These are phyloP conservation scores for Cucumis cinereus DNA, from an alignment of 306 rosid species.

Conservation along the genomic window DNA sequence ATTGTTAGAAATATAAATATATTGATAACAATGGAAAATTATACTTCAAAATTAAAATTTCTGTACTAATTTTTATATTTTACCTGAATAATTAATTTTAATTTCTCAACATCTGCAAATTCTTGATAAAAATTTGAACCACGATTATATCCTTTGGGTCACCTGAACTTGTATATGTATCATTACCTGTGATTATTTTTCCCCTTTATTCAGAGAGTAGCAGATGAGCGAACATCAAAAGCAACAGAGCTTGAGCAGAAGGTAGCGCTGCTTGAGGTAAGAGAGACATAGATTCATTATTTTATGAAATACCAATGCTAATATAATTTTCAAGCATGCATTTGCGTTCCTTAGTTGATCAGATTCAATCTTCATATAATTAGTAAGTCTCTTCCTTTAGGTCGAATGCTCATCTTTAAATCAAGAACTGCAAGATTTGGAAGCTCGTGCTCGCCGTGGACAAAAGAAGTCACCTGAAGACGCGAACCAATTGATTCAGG, in stretches of 20 bases:
- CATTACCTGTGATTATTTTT: background rate
- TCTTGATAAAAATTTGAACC: background rate
- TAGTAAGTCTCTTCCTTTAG: constrained; percentile 22
- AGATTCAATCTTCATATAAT: constrained; percentile 12
- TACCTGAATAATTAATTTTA: background rate
- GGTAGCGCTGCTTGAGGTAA: constrained; percentile 94
- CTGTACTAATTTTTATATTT: background rate
- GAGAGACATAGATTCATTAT: background rate
- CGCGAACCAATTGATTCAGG: constrained; percentile 90
- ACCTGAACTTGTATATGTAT: background rate
- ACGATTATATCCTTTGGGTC: background rate
- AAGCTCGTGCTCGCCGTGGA: constrained; percentile 71
- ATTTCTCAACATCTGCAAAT: background rate
- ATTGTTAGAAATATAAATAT: background rate
- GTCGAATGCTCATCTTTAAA: constrained; percentile 89
- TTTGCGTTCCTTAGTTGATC: constrained; percentile 7
- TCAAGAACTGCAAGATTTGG: constrained; percentile 98
- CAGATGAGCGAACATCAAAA: constrained; percentile 86
- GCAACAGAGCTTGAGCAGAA: constrained; percentile 94
- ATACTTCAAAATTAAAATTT: background rate
- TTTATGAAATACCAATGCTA: background rate
- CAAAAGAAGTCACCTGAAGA: constrained; percentile 88
- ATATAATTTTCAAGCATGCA: background rate
- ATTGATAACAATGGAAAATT: background rate
- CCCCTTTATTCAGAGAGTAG: constrained; percentile 42